Evolutionary conservation across 2,329 filamentous ascomycete species (phyloP), one percentile per base, ranked within the genome.

Genomic region (Tolypocladium tropicale): DNA sequence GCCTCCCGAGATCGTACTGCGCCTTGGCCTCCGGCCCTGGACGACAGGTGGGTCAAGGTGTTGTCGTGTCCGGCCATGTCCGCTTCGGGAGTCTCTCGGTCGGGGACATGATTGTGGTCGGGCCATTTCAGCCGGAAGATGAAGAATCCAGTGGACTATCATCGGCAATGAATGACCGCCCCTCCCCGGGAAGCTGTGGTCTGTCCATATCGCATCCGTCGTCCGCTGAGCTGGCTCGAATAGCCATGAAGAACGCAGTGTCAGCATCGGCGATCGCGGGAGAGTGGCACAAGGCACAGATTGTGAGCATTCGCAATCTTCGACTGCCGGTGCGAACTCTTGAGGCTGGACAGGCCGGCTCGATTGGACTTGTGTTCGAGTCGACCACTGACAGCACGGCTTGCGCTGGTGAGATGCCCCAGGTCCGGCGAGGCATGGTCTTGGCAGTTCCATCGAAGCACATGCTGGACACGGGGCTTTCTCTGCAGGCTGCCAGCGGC

Each of bases 241-340:
- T 79, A 53, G 76, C 76, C n/a, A 74, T 78, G 56, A 76, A 75
- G n/a, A 80, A 78, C 62, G 71, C 80, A 37, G 67, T 80, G 43
- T 74, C 79, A 7, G 76, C 78, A 23, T 78, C 78, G 16, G 68
- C 75, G 3, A 76, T 73, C 63, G 82, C 78, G 61, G 82, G 78
- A 18, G 86, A 90, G 70, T 97, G 93, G 93, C 84, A 89, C 59
- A 78, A 79, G 28, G 90, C 93, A 6, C 85, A 81, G 48, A 84
- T 97, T 54, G 85, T 89, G 49, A 97, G 92, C 63, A 85, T 96
- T 48, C 86, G 93, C 25, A 95, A 96, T 63, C 76, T 99, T 10
- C 84, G 93, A 6, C 76, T 96, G 3, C 90, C 93, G 0, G 91
- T 96, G 0, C 83, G 84, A 51, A 83, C 80, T 0, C 78, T 97